Evolutionary conservation across 1,284 basidiomycete species (phyloP).

Genomic region (Leucoagaricus sp.): DNA sequence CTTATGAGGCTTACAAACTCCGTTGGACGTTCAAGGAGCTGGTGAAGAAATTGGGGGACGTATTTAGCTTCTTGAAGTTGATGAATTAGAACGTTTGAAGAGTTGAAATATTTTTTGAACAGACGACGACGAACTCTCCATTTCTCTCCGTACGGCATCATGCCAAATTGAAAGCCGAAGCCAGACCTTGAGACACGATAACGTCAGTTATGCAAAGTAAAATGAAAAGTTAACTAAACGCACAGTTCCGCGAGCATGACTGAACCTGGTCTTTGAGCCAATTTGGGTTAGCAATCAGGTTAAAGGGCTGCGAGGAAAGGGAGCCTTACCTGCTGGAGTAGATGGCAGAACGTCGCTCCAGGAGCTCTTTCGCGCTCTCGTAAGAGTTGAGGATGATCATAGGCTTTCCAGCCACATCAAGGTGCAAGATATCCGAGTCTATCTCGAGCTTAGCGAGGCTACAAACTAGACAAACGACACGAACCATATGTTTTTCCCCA

Average conservation of each 20-base stretch:
- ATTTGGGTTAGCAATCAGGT: neutral
- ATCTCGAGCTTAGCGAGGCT: neutral
- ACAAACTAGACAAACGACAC: neutral
- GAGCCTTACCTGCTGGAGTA: conserved; percentile 15
- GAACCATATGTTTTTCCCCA: conserved; percentile 15
- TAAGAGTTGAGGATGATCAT: conserved; percentile 13
- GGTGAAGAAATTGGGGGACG: conserved; percentile 26
- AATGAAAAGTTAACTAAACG: neutral
- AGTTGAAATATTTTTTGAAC: conserved; percentile 32
- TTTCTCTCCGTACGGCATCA: conserved; percentile 27
- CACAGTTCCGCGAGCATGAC: conserved; percentile 9
- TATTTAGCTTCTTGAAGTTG: conserved; percentile 22
- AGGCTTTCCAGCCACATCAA: conserved; percentile 8
- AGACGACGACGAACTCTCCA: conserved; percentile 31
- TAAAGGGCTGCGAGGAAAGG: neutral
- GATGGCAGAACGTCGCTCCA: conserved; percentile 12
- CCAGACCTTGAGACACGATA: conserved; percentile 24
- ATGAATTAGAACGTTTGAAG: conserved; percentile 20
- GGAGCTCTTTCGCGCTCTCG: conserved; percentile 11
- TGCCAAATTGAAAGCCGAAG: conserved; percentile 26
- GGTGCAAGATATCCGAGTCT: conserved; percentile 13
- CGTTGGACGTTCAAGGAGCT: conserved; percentile 27
- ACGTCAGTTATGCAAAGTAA: neutral
- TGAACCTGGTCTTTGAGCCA: neutral
- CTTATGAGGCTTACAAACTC: conserved; percentile 28